Evolutionary conservation across 441 rosid species (phyloP).

Genomic region (Erodium texanum): DNA sequence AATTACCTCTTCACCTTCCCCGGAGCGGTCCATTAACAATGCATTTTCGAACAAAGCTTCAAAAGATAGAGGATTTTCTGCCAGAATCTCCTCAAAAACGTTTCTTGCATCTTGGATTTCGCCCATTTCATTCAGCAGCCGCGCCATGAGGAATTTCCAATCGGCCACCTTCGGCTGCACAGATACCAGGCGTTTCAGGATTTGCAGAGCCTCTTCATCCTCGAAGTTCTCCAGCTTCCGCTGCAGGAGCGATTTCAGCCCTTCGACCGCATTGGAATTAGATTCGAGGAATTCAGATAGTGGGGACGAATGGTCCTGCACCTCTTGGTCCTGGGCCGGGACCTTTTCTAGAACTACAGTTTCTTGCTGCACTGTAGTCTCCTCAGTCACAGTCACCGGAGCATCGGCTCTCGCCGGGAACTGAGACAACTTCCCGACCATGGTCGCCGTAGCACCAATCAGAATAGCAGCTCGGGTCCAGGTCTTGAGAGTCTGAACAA

Average conservation of each 20-base stretch:
- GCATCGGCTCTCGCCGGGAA: slow-evolving; percentile 48
- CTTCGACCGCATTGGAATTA: slow-evolving; percentile 40
- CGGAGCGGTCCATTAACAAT: slow-evolving; percentile 67
- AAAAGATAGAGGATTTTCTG: slow-evolving; percentile 52
- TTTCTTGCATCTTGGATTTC: slow-evolving; percentile 50
- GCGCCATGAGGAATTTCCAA: slow-evolving; percentile 74
- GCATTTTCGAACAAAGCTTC: slow-evolving; percentile 90
- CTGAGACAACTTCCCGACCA: slow-evolving; percentile 33
- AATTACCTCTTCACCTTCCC: slow-evolving; percentile 65
- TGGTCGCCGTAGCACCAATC: slow-evolving; percentile 36
- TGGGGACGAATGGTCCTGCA: slow-evolving; percentile 24
- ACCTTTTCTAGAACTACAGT: neutral
- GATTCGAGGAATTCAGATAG: slow-evolving; percentile 45
- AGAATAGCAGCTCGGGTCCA: slow-evolving; percentile 42
- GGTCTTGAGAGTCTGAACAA: slow-evolving; percentile 31
- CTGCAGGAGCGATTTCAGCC: slow-evolving; percentile 51
- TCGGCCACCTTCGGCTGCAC: slow-evolving; percentile 44
- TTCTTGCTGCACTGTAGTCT: slow-evolving; percentile 20
- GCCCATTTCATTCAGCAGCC: slow-evolving; percentile 54
- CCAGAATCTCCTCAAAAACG: slow-evolving; percentile 78
- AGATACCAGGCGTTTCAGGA: slow-evolving; percentile 37
- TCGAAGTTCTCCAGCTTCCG: slow-evolving; percentile 68
- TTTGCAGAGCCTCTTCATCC: slow-evolving; percentile 55
- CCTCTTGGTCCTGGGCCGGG: slow-evolving; percentile 10
- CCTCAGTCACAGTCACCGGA: slow-evolving; percentile 31